Percentiles rank a stretch among this genome's conserved stretches.
Conservation (phyloP, 805 yeast genomes). For the Priceomyces melissophilus region DNA sequence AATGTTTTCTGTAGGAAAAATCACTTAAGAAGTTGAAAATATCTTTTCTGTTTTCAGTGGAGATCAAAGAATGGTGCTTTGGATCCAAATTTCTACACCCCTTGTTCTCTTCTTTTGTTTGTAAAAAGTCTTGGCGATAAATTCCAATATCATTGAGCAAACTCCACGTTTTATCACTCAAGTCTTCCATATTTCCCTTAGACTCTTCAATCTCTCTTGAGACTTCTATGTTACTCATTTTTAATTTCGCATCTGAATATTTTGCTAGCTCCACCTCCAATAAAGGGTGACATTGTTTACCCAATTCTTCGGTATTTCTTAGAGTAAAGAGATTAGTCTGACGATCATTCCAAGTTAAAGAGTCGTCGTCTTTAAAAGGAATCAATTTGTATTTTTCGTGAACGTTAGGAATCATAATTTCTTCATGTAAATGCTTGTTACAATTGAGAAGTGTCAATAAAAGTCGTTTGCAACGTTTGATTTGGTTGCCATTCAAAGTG, state of each 20-base stretch:
- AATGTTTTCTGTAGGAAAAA: conserved; percentile 19
- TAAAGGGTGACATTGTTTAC: background rate
- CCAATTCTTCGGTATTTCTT: conserved; percentile 3
- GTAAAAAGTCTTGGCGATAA: background rate
- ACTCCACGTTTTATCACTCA: conserved; percentile 13
- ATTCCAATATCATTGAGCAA: conserved; percentile 16
- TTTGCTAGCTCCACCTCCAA: conserved; percentile 7
- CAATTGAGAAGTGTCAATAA: conserved; percentile 37
- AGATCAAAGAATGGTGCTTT: background rate
- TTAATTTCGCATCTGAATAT: conserved; percentile 14
- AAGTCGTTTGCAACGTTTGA: conserved; percentile 34
- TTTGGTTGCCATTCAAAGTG: conserved; percentile 24
- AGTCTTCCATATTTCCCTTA: conserved; percentile 8
- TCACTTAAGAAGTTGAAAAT: conserved; percentile 24
- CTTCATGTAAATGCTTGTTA: conserved; percentile 22
- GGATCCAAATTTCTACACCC: background rate
- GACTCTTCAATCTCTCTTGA: conserved; percentile 13
- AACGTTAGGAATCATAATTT: conserved; percentile 15
- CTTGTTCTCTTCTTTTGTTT: background rate
- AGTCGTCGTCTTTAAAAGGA: conserved; percentile 29
- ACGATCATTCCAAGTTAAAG: conserved; percentile 31
- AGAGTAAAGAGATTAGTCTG: conserved; percentile 14
- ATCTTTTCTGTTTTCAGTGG: conserved; percentile 14
- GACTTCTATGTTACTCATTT: conserved; percentile 6
- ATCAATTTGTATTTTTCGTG: conserved; percentile 10